Percentiles rank a stretch among this genome's conserved stretches.
Conservation (phyloP, 257 asterid genomes). For the Ilex asprella region DNA sequence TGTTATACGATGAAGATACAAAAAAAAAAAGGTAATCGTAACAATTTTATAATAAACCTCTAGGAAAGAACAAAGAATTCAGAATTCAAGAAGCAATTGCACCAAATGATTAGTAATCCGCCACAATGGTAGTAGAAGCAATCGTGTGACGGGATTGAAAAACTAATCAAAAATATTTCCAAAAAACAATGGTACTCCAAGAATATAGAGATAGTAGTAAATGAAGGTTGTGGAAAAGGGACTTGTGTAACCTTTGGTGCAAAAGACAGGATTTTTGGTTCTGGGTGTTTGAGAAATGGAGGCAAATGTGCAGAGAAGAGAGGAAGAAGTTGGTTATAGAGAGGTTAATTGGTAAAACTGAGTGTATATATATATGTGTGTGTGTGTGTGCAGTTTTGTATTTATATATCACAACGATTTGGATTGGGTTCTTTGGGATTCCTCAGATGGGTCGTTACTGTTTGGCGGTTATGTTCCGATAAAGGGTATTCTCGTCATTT, state of each 20-base stretch:
- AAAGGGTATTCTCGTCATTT: conserved; percentile 24
- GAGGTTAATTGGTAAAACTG: conserved; percentile 14
- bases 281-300: conserved; percentile 2
- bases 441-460: conserved; percentile 10
- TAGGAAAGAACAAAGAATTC: neutral
- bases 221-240: neutral
- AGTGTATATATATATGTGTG: conserved; percentile 5
- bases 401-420: neutral
- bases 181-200: neutral
- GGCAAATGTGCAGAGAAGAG: conserved; percentile 7
- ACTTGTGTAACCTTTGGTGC: conserved; percentile 17
- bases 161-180: neutral
- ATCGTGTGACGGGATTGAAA: neutral
- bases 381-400: neutral
- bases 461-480: conserved; percentile 21
- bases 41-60: too few relatives aligned
- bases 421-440: conserved; percentile 11
- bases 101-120: neutral
- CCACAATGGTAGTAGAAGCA: conserved; percentile 7
- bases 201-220: neutral
- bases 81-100: neutral
- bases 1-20: too few relatives aligned
- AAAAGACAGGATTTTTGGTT: conserved; percentile 17
- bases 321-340: conserved; percentile 22
- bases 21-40: too few relatives aligned